Evolutionary conservation across 2,329 filamentous ascomycete genomes (phyloP).

Genomic region (Ascochyta rabiei): DNA sequence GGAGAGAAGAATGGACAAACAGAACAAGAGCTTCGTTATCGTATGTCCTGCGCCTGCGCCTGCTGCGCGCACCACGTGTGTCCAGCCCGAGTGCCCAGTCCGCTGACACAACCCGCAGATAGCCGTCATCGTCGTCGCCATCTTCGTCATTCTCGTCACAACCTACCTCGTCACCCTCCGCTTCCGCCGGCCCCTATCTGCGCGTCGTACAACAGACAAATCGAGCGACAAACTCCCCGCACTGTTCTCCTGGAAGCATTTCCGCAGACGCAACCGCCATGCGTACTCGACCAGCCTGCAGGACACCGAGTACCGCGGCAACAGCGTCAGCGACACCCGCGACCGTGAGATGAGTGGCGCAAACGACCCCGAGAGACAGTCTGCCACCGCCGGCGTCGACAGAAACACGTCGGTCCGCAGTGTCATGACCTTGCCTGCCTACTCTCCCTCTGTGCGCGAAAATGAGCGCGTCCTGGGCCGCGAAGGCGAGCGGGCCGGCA

Average conservation of each 20-base stretch:
- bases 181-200: conserved; percentile 25
- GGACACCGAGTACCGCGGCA: conserved; percentile 38
- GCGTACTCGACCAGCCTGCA: conserved; percentile 45
- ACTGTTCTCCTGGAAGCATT: conserved; percentile 39
- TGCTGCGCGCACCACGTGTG: background rate
- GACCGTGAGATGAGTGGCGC: conserved; percentile 40
- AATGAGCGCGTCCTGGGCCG: conserved; percentile 83
- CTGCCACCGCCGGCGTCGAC: conserved; percentile 61
- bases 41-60: conserved; percentile 28
- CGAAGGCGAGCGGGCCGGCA: conserved; percentile 88
- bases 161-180: conserved; percentile 39
- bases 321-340: conserved; percentile 28
- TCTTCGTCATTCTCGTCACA: conserved; percentile 42
- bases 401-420: conserved; percentile 86
- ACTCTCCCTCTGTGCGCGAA: conserved; percentile 73
- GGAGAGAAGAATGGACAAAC: conserved; percentile 30
- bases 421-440: conserved; percentile 91
- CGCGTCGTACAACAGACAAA: conserved; percentile 11
- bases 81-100: background rate
- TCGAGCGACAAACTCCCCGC: conserved; percentile 38
- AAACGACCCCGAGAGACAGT: conserved; percentile 36
- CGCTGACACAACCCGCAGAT: conserved; percentile 33
- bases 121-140: conserved; percentile 33
- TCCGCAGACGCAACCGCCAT: conserved; percentile 34
- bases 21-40: conserved; percentile 33